These are phyloP conservation scores for Backusella morwellensis DNA, from an alignment of 192 early-diverging fungal species.

Conservation along the genomic window DNA sequence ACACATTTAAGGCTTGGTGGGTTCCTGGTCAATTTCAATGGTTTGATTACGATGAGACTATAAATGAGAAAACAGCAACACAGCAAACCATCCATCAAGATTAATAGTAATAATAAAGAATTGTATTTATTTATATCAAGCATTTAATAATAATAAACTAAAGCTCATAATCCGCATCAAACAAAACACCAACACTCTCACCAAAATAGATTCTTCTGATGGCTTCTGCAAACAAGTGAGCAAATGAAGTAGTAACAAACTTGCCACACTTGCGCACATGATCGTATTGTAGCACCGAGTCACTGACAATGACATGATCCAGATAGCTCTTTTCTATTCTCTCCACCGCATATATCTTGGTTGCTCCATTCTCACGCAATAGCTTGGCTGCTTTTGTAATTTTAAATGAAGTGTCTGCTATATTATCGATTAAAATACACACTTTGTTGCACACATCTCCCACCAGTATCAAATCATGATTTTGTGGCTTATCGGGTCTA, in stretches of 20 bases:
- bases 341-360: constrained; percentile 82
- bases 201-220: constrained; percentile 95
- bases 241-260: constrained; percentile 82
- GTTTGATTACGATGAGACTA: background rate
- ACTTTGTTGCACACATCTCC: constrained; percentile 84
- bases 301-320: constrained; percentile 86
- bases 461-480: constrained; percentile 85
- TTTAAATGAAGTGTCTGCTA: constrained; percentile 92
- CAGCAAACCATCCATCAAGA: background rate
- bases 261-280: constrained; percentile 75
- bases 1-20: constrained; percentile 42
- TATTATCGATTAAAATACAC: constrained; percentile 92
- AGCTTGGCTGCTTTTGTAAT: constrained; percentile 85
- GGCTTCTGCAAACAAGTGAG: constrained; percentile 87
- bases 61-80: background rate
- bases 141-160: background rate
- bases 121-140: background rate
- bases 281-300: constrained; percentile 91
- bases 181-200: constrained; percentile 87
- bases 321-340: constrained; percentile 79
- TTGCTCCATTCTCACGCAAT: constrained; percentile 84
- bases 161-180: constrained; percentile 37
- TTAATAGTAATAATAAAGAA: no score
- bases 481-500: constrained; percentile 54
- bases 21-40: constrained; percentile 26